phyloP scores from a whole-genome alignment of 2,329 filamentous ascomycete species.

The Ascochyta lentis region DNA sequence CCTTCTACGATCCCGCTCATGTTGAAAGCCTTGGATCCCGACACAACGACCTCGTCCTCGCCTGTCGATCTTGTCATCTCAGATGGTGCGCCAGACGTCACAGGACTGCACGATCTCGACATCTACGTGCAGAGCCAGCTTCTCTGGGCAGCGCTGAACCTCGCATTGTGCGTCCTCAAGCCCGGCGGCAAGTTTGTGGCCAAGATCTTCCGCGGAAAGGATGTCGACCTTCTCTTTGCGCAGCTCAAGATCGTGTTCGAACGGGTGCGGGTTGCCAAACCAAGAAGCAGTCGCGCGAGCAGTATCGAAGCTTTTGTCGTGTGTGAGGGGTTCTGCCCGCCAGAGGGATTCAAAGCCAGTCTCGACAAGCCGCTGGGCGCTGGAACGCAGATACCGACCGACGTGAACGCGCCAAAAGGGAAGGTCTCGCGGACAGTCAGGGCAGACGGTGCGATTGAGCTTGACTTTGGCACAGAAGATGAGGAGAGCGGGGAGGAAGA shows the following conservation, averaged over 20 bases:
- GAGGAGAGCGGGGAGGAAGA: slow-evolving; percentile 46
- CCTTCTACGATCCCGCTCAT: slow-evolving; percentile 92
- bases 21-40: slow-evolving; percentile 80
- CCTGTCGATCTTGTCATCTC: slow-evolving; percentile 93
- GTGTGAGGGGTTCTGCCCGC: slow-evolving; percentile 86
- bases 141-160: slow-evolving; percentile 90
- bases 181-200: slow-evolving; percentile 96
- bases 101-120: slow-evolving; percentile 93
- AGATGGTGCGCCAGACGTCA: slow-evolving; percentile 95
- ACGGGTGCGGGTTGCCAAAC: slow-evolving; percentile 88
- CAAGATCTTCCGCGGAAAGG: slow-evolving; percentile 94
- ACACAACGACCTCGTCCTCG: slow-evolving; percentile 64
- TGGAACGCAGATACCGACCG: slow-evolving; percentile 59
- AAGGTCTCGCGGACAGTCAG: slow-evolving; percentile 41
- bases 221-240: slow-evolving; percentile 94
- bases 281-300: slow-evolving; percentile 90
- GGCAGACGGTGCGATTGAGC: slow-evolving; percentile 57
- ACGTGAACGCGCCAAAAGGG: slow-evolving; percentile 21
- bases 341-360: slow-evolving; percentile 75
- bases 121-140: slow-evolving; percentile 98
- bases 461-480: slow-evolving; percentile 55
- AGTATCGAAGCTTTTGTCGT: slow-evolving; percentile 97
- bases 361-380: slow-evolving; percentile 77
- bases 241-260: slow-evolving; percentile 93
- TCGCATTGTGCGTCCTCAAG: slow-evolving; percentile 89